Evolutionary conservation across 345 rosid species (phyloP).

Genomic region (Pugionium cornutum): DNA sequence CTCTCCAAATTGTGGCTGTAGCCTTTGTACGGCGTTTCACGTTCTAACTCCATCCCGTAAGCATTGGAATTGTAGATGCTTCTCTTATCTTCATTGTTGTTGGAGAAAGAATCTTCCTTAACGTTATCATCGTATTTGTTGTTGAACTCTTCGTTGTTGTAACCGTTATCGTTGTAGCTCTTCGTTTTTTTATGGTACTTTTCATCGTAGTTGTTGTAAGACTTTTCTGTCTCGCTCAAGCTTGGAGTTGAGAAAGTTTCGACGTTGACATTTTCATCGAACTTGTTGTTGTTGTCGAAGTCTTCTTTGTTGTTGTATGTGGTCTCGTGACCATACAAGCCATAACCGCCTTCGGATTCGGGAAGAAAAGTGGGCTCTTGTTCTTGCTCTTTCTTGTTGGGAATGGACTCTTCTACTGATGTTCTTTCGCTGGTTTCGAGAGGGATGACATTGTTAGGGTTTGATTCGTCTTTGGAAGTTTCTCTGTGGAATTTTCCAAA

Average conservation of each 20-base stretch:
- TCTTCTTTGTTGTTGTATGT: slow-evolving; percentile 32
- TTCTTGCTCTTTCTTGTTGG: slow-evolving; percentile 37
- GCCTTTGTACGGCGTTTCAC: slow-evolving; percentile 39
- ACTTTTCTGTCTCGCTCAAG: slow-evolving; percentile 28
- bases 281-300: slow-evolving; percentile 30
- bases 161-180: slow-evolving; percentile 22
- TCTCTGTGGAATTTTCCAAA: slow-evolving; percentile 44
- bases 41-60: slow-evolving; percentile 36
- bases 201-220: slow-evolving; percentile 16
- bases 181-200: slow-evolving; percentile 35
- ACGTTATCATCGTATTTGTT: slow-evolving; percentile 21
- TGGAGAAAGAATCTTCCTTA: slow-evolving; percentile 22
- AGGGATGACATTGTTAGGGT: slow-evolving; percentile 32
- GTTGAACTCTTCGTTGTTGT: slow-evolving; percentile 36
- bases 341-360: slow-evolving; percentile 39
- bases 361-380: slow-evolving; percentile 41
- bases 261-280: slow-evolving; percentile 19
- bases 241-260: slow-evolving; percentile 34
- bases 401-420: slow-evolving; percentile 25
- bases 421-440: slow-evolving; percentile 36
- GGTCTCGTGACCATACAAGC: slow-evolving; percentile 44
- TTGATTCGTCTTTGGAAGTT: slow-evolving; percentile 25
- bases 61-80: slow-evolving; percentile 37
- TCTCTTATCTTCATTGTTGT: slow-evolving; percentile 32
- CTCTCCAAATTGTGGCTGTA: slow-evolving; percentile 40